Evolutionary conservation across 768 basidiomycete species (phyloP).

Genomic region (Termitomyces eurrhizus): DNA sequence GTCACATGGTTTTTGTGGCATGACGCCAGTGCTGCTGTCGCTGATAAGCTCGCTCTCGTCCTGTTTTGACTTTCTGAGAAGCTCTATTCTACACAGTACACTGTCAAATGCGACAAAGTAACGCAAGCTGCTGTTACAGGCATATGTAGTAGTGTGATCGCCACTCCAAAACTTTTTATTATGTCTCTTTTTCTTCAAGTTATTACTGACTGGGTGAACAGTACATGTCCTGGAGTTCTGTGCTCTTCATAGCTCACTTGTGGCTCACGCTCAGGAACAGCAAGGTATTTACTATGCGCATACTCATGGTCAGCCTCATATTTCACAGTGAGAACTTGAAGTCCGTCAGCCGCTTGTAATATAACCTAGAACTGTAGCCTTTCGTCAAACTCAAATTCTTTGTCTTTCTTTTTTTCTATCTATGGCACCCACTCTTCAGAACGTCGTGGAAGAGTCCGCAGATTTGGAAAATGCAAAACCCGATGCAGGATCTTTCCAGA

Average conservation of each 20-base stretch:
- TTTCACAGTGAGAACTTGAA: not conserved
- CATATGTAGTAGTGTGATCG: too few species aligned
- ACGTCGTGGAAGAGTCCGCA: not conserved
- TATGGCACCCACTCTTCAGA: constrained; percentile 10
- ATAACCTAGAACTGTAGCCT: not conserved
- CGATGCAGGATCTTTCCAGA: not conserved
- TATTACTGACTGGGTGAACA: not conserved
- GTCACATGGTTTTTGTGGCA: not conserved
- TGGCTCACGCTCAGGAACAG: not conserved
- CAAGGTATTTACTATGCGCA: not conserved
- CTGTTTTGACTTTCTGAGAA: not conserved
- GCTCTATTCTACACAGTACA: not conserved
- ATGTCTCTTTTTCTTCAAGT: not conserved
- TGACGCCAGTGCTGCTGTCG: not conserved
- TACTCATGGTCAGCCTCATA: not conserved
- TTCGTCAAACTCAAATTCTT: not conserved
- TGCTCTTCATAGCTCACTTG: too few species aligned
- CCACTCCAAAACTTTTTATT: not conserved
- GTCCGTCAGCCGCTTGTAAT: constrained; percentile 5
- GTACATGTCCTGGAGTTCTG: not conserved
- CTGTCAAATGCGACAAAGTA: not conserved
- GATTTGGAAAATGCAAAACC: not conserved
- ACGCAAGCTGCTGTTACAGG: too few species aligned
- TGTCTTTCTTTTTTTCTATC: not conserved
- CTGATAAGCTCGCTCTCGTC: not conserved